These are phyloP conservation scores for Trichophyton simii DNA, from an alignment of 2,329 filamentous ascomycete species.

Conservation along the genomic window DNA sequence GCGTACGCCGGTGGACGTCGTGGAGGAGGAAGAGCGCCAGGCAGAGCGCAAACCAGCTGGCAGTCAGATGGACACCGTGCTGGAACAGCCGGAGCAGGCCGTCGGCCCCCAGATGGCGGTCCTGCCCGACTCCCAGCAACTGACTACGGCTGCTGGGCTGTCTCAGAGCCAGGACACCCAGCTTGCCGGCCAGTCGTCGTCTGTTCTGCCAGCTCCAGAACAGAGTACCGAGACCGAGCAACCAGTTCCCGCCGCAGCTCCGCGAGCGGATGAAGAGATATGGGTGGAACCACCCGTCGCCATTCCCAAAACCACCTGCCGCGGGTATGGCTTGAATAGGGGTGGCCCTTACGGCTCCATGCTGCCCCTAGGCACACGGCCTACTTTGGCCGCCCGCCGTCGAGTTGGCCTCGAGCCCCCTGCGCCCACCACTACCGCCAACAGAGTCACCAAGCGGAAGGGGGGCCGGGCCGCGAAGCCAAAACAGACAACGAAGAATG, in stretches of 20 bases:
- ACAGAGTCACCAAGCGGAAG: conserved; percentile 11
- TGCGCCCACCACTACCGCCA: conserved; percentile 24
- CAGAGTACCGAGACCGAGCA: background rate
- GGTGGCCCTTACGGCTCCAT: conserved; percentile 71
- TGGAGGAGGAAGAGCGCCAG: conserved; percentile 14
- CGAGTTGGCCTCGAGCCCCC: conserved; percentile 32
- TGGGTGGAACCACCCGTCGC: conserved; percentile 48
- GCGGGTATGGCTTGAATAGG: conserved; percentile 53
- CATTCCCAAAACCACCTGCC: conserved; percentile 50
- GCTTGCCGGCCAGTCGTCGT: background rate
- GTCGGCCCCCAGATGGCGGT: background rate
- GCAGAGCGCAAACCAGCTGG: conserved; percentile 9
- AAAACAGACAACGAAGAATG: conserved; percentile 9
- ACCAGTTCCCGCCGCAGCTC: background rate
- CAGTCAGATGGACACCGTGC: background rate
- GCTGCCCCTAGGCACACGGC: conserved; percentile 65
- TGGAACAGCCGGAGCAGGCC: conserved; percentile 3
- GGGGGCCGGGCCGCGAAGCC: conserved; percentile 7
- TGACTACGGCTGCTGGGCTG: background rate
- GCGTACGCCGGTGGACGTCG: conserved; percentile 4
- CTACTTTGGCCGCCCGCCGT: conserved; percentile 49
- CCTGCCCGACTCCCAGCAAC: background rate
- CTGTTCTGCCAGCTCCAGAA: background rate
- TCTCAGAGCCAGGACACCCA: background rate
- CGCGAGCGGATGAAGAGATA: conserved; percentile 20